Evolutionary conservation across 2,329 filamentous ascomycete species (phyloP), one percentile per base, ranked within the genome.

Genomic region (Aphanocladium album): DNA sequence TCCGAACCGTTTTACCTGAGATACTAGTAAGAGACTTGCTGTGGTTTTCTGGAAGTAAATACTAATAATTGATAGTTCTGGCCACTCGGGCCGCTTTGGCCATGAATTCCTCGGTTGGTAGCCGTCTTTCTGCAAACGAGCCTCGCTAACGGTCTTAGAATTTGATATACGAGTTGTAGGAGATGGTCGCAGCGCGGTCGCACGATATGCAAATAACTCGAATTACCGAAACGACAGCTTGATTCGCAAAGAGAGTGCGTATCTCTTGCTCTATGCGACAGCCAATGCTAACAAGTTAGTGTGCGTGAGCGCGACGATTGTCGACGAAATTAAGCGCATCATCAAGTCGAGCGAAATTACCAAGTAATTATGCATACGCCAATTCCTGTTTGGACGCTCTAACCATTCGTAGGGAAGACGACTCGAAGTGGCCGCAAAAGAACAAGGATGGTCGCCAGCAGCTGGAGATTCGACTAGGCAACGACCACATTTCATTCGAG

Each of bases 221-320:
- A 99, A 99, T 78, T 99, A 99, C 79, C 88, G 95, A 71, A 99
- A 99, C 77, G 95, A 99, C 74, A 97, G 93, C 64, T 80, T 99
- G 68, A 99, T 99, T 72, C 89, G 95, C 66, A 99, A 99, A 93
- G 95, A 99, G 81, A 99, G 95, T 97, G 81, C 68, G 30, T n/a
- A 51, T 33, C 12, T 33, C 12, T 2, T 23, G 47, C 25, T 51
- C 19, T 6, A 43, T 27, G 46, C n/a, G 1, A 37, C 12, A 11
- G 12, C 12, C 16, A 8, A 4, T 6, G 12, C 49, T 57, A 57
- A 63, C 9, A 30, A 41, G 45, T 17, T 66, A 98, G 93, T 99
- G 95, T 97, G 92, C 70, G 92, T 99, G 64, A 97, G 93, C 79
- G 88, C 91, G 41, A 80, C 93, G 6, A 83, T 98, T 71, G 88